Percentiles rank a stretch among this genome's conserved stretches.
Conservation (phyloP, 2,329 filamentous ascomycete genomes). For the Diplodia corticola region DNA sequence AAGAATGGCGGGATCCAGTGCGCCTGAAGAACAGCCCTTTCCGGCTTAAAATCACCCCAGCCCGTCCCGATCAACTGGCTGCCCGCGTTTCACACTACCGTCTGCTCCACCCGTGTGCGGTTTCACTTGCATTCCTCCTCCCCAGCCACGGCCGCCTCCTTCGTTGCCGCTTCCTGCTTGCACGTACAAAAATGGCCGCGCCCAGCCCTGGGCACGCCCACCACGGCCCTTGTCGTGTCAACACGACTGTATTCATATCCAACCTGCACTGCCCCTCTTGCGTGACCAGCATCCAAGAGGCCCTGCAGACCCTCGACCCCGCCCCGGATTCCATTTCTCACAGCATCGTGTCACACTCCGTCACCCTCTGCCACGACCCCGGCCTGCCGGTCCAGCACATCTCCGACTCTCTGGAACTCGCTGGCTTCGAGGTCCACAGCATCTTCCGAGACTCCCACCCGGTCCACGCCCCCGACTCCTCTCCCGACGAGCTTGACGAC, state of each 20-base stretch:
- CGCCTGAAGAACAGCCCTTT: neutral
- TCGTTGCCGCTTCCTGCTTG: no score
- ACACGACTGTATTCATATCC: conserved; percentile 64
- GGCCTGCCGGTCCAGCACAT: conserved; percentile 45
- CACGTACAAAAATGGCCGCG: conserved; percentile 25
- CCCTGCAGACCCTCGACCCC: conserved; percentile 53
- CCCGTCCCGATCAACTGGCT: neutral
- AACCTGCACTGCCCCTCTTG: conserved; percentile 81
- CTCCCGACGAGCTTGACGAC: conserved; percentile 10
- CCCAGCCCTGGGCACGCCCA: conserved; percentile 19
- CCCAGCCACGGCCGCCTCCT: neutral
- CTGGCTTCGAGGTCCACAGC: conserved; percentile 61
- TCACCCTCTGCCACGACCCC: conserved; percentile 59
- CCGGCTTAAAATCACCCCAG: neutral
- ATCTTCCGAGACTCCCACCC: conserved; percentile 40
- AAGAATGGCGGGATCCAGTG: conserved; percentile 7
- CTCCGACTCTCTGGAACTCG: conserved; percentile 52
- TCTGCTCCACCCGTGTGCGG: conserved; percentile 1
- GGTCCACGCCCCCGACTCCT: conserved; percentile 22
- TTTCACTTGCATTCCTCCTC: conserved; percentile 14
- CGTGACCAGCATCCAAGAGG: conserved; percentile 64
- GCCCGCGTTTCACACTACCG: neutral
- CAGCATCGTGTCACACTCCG: conserved; percentile 70
- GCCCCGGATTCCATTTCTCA: conserved; percentile 61
- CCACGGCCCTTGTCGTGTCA: conserved; percentile 27